Conservation (phyloP, 1,284 basidiomycete genomes). For the Ceratobasidium sp. region DNA sequence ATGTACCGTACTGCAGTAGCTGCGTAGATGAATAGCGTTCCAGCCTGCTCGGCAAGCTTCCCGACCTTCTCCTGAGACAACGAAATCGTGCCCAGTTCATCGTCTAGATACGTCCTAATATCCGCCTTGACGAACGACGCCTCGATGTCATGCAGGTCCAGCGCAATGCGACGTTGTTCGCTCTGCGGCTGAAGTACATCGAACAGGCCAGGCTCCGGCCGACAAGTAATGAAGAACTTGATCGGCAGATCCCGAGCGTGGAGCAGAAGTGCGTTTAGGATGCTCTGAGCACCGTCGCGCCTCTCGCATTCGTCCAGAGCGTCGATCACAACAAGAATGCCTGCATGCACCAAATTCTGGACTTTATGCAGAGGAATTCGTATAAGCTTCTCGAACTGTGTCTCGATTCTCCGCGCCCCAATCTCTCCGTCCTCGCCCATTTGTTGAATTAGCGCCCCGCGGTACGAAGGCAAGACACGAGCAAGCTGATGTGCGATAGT, state of each 20-base stretch:
- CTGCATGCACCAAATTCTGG: not conserved
- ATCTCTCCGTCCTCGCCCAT: conserved; percentile 12
- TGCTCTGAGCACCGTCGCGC: too few species aligned
- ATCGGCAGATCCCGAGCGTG: too few species aligned
- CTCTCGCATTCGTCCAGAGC: too few species aligned
- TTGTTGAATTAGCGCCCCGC: not conserved
- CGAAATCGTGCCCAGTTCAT: not conserved
- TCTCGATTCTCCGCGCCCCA: not conserved
- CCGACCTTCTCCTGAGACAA: conserved; percentile 2
- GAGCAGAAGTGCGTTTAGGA: too few species aligned
- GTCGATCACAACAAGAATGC: too few species aligned
- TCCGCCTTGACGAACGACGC: conserved; percentile 36
- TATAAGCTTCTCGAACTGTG: conserved; percentile 39
- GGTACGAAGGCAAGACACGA: conserved; percentile 3
- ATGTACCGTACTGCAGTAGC: conserved; percentile 14
- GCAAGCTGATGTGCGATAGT: conserved; percentile 42
- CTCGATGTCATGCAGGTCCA: conserved; percentile 42
- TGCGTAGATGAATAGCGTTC: conserved; percentile 38
- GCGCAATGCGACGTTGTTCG: too few species aligned
- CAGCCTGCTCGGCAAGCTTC: conserved; percentile 16
- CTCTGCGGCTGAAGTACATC: not conserved
- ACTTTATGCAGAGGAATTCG: conserved; percentile 1
- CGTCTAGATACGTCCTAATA: conserved; percentile 32
- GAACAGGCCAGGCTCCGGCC: not conserved
- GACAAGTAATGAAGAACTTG: too few species aligned